Conservation (phyloP, 192 early-diverging fungal species). For the Coemansia sp. region DNA sequence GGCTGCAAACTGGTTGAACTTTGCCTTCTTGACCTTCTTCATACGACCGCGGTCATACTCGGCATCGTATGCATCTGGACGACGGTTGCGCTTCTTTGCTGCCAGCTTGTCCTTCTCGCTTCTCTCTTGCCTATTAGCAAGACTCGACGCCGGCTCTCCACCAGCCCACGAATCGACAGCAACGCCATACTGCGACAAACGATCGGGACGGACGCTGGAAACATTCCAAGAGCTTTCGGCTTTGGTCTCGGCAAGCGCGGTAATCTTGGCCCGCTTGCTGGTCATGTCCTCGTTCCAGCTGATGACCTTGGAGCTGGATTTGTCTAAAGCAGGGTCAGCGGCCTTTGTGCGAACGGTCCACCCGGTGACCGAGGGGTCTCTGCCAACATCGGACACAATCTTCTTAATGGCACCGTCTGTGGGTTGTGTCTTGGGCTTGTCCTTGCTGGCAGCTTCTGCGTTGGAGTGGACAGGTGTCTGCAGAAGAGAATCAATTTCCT, state of each 20-base stretch:
- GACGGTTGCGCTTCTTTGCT: slow-evolving; percentile 55
- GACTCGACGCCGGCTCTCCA: slow-evolving; percentile 34
- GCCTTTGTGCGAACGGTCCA: slow-evolving; percentile 42
- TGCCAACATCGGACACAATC: slow-evolving; percentile 10
- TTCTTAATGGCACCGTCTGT: slow-evolving; percentile 4
- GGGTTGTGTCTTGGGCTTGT: not conserved
- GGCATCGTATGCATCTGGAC: slow-evolving; percentile 62
- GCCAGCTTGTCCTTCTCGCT: slow-evolving; percentile 34
- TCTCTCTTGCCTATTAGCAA: slow-evolving; percentile 14
- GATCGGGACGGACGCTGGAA: slow-evolving; percentile 30
- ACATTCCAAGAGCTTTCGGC: slow-evolving; percentile 47
- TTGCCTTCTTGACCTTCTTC: slow-evolving; percentile 71
- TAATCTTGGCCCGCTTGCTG: slow-evolving; percentile 50
- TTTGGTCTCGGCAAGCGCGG: slow-evolving; percentile 56
- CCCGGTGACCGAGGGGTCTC: slow-evolving; percentile 7
- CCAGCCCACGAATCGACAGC: slow-evolving; percentile 58
- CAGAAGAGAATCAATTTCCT: slow-evolving; percentile 2
- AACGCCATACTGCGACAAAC: slow-evolving; percentile 57
- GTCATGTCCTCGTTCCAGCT: slow-evolving; percentile 51
- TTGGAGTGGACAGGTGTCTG: not conserved
- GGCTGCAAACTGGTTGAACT: slow-evolving; percentile 44
- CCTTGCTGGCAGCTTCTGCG: not conserved
- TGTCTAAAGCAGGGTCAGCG: not conserved
- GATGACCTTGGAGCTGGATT: slow-evolving; percentile 22
- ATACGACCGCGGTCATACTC: slow-evolving; percentile 74